These are phyloP conservation scores for Luffa aegyptiaca DNA, from an alignment of 306 rosid genomes.

Conservation along the genomic window DNA sequence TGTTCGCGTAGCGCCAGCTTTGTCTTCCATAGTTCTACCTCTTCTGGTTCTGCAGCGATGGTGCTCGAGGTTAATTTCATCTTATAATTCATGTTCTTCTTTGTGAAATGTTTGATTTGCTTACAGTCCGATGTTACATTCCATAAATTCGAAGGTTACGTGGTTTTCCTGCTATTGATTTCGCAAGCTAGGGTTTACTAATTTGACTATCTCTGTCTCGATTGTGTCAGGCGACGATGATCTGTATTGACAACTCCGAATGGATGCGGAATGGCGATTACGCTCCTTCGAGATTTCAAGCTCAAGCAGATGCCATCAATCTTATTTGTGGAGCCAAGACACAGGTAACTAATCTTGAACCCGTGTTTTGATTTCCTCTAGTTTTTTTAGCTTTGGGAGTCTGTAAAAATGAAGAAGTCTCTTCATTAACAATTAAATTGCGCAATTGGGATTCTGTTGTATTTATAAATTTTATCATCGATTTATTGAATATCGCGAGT, in stretches of 20 bases:
- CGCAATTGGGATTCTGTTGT: neutral
- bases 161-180: neutral
- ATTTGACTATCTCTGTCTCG: neutral
- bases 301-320: slow-evolving; percentile 84
- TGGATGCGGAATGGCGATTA: slow-evolving; percentile 99
- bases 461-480: neutral
- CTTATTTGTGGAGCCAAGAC: slow-evolving; percentile 96
- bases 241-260: slow-evolving; percentile 91
- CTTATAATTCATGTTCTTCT: neutral
- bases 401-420: neutral
- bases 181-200: slow-evolving; percentile 36
- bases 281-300: slow-evolving; percentile 77
- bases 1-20: neutral
- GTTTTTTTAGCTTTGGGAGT: neutral
- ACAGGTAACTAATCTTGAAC: slow-evolving; percentile 33
- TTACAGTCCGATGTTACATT: neutral
- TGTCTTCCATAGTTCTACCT: slow-evolving; percentile 8
- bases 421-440: neutral
- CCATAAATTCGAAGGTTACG: neutral
- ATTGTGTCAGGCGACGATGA: slow-evolving; percentile 71
- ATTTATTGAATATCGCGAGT: neutral
- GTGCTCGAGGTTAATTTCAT: slow-evolving; percentile 70
- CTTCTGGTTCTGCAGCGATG: slow-evolving; percentile 36
- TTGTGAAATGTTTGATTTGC: neutral
- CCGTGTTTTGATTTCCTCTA: neutral